Evolutionary conservation across 108 stramenopile genomes (phyloP).

Genomic region (Fragilariopsis cylindrus): DNA sequence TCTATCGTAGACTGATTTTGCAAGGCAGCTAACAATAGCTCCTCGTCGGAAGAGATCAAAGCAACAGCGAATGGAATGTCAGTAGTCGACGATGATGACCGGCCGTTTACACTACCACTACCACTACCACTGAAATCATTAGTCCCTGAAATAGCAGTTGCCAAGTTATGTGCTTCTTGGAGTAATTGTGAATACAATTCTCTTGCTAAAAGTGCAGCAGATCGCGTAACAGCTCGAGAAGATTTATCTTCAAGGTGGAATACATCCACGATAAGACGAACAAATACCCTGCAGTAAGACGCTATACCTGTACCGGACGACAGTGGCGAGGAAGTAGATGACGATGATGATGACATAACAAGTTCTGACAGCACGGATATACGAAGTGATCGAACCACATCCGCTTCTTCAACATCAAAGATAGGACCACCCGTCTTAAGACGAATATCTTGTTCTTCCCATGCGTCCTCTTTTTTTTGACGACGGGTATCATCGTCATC

Average conservation of each 20-base stretch:
- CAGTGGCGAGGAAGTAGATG: background rate
- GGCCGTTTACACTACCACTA: background rate
- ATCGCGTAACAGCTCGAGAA: constrained; percentile 60
- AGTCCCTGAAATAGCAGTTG: background rate
- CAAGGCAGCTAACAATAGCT: constrained; percentile 39
- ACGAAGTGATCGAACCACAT: constrained; percentile 60
- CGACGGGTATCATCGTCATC: background rate
- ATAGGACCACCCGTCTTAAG: constrained; percentile 79
- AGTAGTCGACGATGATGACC: background rate
- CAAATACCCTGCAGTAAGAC: constrained; percentile 44
- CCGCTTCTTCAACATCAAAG: constrained; percentile 68
- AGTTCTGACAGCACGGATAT: constrained; percentile 65
- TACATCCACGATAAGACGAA: constrained; percentile 31
- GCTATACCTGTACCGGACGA: constrained; percentile 21
- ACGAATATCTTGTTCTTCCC: constrained; percentile 58
- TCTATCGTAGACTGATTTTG: background rate
- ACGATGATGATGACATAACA: constrained; percentile 37
- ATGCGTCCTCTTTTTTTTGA: constrained; percentile 7
- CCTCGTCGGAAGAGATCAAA: constrained; percentile 47
- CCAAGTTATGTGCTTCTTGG: constrained; percentile 37
- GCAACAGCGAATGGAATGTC: constrained; percentile 46
- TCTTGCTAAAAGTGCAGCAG: constrained; percentile 64
- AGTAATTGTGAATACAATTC: constrained; percentile 59
- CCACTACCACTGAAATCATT: background rate
- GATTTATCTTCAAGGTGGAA: constrained; percentile 44